A percentile compares a stretch with the other conserved stretches of the same genome.
Evolutionary conservation across 1,284 basidiomycete genomes (phyloP).

Genomic region (Cryptococcus amylolentus): DNA sequence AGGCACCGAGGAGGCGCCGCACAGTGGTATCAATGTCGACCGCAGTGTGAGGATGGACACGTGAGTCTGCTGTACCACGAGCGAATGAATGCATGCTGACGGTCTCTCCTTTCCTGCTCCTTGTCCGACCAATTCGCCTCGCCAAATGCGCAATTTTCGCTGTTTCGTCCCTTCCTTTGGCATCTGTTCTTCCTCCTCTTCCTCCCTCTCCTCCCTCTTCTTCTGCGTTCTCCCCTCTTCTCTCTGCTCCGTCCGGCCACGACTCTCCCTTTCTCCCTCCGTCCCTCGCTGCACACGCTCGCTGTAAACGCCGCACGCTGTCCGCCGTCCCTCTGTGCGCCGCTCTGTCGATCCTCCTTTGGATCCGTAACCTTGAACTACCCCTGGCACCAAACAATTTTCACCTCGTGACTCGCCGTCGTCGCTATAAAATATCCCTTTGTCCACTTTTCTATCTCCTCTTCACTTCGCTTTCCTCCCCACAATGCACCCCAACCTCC

Average conservation of each 20-base stretch:
- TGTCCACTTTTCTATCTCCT: not conserved
- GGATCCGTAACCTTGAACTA: not conserved
- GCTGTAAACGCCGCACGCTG: too few relatives aligned
- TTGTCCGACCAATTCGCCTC: not conserved
- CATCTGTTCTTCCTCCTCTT: not conserved
- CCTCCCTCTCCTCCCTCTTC: not conserved
- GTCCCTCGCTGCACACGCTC: too few relatives aligned
- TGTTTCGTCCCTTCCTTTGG: constrained; percentile 1
- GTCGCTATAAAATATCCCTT: not conserved
- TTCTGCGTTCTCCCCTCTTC: not conserved
- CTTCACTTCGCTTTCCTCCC: not conserved
- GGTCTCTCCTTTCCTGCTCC: constrained; percentile 1
- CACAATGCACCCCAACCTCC: constrained; percentile 35
- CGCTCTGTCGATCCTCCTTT: constrained; percentile 1
- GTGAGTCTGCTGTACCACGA: constrained; percentile 26
- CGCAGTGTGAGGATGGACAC: constrained; percentile 40
- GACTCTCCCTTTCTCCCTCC: not conserved
- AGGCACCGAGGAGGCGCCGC: constrained; percentile 36
- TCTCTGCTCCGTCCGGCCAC: not conserved
- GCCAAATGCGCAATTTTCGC: not conserved
- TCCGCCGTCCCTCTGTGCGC: not conserved
- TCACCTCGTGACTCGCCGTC: not conserved
- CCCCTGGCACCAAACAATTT: constrained; percentile 2
- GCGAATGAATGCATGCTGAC: not conserved
- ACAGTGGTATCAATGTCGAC: constrained; percentile 44